These are phyloP conservation scores for Acanthamoeba pearcei DNA, from an alignment of 208 protist species.

Conservation along the genomic window DNA sequence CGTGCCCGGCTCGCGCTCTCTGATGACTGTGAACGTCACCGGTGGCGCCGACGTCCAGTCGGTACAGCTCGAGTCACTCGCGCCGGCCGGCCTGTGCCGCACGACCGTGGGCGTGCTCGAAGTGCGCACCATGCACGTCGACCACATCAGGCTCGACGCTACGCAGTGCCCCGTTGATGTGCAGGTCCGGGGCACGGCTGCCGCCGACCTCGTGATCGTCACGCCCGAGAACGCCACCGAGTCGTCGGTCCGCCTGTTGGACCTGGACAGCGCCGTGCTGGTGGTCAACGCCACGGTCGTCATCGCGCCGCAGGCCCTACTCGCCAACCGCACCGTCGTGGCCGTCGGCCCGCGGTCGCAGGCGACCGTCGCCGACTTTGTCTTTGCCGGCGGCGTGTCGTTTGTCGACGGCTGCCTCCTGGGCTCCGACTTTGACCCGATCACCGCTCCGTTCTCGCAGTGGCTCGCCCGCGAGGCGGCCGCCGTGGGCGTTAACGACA, in stretches of 20 bases:
- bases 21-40: neutral
- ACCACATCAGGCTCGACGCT: conserved; percentile 16
- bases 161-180: neutral
- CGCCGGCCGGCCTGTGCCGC: conserved; percentile 3
- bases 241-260: neutral
- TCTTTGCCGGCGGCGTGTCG: neutral
- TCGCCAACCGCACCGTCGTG: conserved; percentile 38
- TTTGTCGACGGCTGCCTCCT: conserved; percentile 55
- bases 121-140: neutral
- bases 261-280: conserved; percentile 17
- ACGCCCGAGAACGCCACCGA: neutral
- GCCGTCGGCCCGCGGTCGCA: neutral
- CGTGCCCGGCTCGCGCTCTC: neutral
- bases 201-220: neutral
- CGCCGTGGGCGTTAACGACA: neutral
- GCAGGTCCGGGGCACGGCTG: neutral
- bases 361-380: neutral
- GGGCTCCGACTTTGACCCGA: neutral
- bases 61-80: neutral
- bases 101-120: conserved; percentile 4
- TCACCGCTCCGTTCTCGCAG: neutral
- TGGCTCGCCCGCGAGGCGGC: conserved; percentile 17
- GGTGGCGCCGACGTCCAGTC: neutral
- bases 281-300: conserved; percentile 43
- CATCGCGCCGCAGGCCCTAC: neutral